phyloP scores from a whole-genome alignment of 1,284 basidiomycete species.

The Singerocomus rubriflavus region DNA sequence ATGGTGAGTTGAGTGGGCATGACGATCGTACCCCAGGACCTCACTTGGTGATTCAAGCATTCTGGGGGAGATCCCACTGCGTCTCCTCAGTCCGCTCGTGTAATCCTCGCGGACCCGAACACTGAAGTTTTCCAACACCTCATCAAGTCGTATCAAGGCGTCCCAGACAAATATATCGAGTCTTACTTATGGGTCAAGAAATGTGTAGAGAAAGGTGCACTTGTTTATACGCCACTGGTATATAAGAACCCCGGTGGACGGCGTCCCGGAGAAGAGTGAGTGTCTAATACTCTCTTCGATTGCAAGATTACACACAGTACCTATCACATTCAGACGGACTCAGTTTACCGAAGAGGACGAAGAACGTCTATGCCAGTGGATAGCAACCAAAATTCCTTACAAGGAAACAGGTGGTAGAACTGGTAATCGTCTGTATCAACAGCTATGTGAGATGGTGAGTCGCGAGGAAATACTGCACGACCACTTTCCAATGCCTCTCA shows the following conservation, averaged over 20 bases:
- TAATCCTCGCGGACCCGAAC: conserved; percentile 74
- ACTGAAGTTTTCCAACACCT: conserved; percentile 69
- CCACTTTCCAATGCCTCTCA: conserved; percentile 9
- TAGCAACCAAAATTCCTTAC: conserved; percentile 74
- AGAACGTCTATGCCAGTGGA: conserved; percentile 67
- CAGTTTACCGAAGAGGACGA: conserved; percentile 75
- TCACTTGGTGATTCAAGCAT: conserved; percentile 44
- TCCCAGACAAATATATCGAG: conserved; percentile 69
- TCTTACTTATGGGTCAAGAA: conserved; percentile 78
- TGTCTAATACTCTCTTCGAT: conserved; percentile 3
- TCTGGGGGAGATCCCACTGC: conserved; percentile 73
- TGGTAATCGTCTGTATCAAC: conserved; percentile 75
- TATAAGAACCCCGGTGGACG: conserved; percentile 80
- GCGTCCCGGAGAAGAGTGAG: conserved; percentile 75
- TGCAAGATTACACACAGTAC: neutral
- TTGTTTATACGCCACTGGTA: conserved; percentile 66
- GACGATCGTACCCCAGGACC: neutral
- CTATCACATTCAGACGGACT: conserved; percentile 50
- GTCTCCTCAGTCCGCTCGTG: conserved; percentile 59
- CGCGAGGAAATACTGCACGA: neutral
- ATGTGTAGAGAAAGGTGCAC: conserved; percentile 62
- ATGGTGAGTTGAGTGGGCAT: conserved; percentile 45
- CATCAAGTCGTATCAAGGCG: conserved; percentile 63
- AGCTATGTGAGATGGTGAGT: conserved; percentile 49
- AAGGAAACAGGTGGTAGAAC: conserved; percentile 75